A percentile compares a stretch with the other conserved stretches of the same genome.
Evolutionary conservation across 2,329 filamentous ascomycete species (phyloP).

Genomic region (Aspergillus nomiae): DNA sequence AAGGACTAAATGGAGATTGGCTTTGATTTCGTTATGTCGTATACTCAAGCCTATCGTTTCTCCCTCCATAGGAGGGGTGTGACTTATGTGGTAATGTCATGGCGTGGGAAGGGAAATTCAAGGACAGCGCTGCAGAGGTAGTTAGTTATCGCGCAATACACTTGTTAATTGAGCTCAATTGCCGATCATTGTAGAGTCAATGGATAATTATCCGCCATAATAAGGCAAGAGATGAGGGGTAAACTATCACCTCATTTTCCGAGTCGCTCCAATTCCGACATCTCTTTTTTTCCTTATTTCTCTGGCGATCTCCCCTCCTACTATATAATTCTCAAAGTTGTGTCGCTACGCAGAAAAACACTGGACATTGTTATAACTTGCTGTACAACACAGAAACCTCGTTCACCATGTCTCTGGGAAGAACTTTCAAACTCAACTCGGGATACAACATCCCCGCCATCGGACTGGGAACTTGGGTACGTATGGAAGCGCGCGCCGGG

Average conservation of each 20-base stretch:
- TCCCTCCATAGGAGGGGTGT: too few species aligned
- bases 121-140: too few species aligned
- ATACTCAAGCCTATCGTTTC: too few species aligned
- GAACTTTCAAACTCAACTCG: conserved; percentile 45
- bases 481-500: not conserved
- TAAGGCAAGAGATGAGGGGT: not conserved
- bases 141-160: not conserved
- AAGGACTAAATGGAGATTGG: not conserved
- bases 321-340: not conserved
- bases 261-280: not conserved
- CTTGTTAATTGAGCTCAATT: not conserved
- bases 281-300: not conserved
- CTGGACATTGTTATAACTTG: not conserved
- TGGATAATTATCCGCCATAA: not conserved
- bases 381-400: not conserved
- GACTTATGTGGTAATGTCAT: not conserved
- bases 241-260: not conserved
- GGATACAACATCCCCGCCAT: conserved; percentile 46
- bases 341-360: not conserved
- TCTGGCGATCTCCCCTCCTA: not conserved
- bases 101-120: not conserved
- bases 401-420: conserved; percentile 34
- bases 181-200: not conserved
- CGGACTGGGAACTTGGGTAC: conserved; percentile 47
- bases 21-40: too few species aligned